Percentiles rank a stretch among this genome's conserved stretches.
Evolutionary conservation across 2,329 filamentous ascomycete genomes (phyloP).

Genomic region (Fusarium liriodendri): DNA sequence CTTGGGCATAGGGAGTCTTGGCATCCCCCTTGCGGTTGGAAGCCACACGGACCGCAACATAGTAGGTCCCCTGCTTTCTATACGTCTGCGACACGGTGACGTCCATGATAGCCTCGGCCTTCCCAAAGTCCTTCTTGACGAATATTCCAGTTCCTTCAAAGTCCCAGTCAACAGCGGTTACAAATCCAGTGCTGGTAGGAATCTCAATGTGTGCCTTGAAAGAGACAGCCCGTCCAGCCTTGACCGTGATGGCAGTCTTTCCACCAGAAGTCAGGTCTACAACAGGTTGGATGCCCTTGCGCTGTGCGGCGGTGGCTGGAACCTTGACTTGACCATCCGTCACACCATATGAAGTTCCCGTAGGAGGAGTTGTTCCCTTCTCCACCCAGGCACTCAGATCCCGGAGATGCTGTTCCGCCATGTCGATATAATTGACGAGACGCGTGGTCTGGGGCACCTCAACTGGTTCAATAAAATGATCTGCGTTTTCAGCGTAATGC

Average conservation of each 20-base stretch:
- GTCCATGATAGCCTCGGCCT: neutral
- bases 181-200: neutral
- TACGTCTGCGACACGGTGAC: neutral
- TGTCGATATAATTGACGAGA: slow-evolving; percentile 23
- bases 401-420: slow-evolving; percentile 31
- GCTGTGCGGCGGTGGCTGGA: neutral
- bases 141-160: neutral
- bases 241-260: neutral
- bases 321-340: slow-evolving; percentile 22
- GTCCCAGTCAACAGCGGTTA: neutral
- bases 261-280: neutral
- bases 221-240: neutral
- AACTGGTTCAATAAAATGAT: slow-evolving; percentile 25
- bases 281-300: slow-evolving; percentile 35
- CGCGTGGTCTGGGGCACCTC: neutral
- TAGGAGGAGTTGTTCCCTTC: slow-evolving; percentile 11
- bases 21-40: neutral
- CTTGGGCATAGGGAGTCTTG: neutral
- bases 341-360: slow-evolving; percentile 13
- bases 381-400: slow-evolving; percentile 38
- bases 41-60: neutral
- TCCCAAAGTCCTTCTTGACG: neutral
- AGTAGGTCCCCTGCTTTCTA: neutral
- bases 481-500: slow-evolving; percentile 32
- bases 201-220: neutral